Evolutionary conservation across 805 yeast species (phyloP), one percentile per base, ranked within the genome.

Genomic region (Yarrowia yakushimensis): DNA sequence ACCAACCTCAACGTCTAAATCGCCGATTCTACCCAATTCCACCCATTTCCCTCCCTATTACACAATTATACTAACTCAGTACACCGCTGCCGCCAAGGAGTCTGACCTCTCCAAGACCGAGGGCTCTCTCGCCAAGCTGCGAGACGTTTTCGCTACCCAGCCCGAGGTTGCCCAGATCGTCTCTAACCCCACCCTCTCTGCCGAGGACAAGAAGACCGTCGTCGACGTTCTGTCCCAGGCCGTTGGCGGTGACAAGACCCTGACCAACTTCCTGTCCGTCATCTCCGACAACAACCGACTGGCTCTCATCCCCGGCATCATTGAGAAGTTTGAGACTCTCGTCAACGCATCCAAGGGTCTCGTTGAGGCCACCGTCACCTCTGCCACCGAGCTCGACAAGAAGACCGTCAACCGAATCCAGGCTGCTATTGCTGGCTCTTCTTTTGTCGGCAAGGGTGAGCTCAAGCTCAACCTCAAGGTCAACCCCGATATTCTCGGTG

Each of bases 201-300:
- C 82, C 66, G 80, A 78, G 59, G 96, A 90, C 76, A 85, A 97
- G 83, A 76, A 80, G 69, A 73, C 80, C 67, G 88, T 91, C 67
- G 89, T 87, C 65, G 78, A 82, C 62, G 77, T 86, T 63, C 76
- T 94, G 69, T 66, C 77, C 66, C 70, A 76, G 70, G 65, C 74
- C 62, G 74, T 79, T 62, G 73, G 80, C 64, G 79, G 86, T 69
- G 96, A 90, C 77, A 78, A 83, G 69, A 80, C 91, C 65, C 87
- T 88, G 65, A 71, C 83, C 70, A 94, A 92, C 82, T 84, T 94
- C 75, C 83, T 94, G 76, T 75, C 76, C 65, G 96, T 92, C 55
- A 81, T 94, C 70, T 90, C 97, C 70, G 96, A 90, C 74, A 92
- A 94, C 87, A 90, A 92, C 86, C 86, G 99, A 80, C 84, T 94